Evolutionary conservation across 352 stramenopile genomes (phyloP), one percentile per base, ranked within the genome.

Genomic region (Phytopythium cucurbitacearum): DNA sequence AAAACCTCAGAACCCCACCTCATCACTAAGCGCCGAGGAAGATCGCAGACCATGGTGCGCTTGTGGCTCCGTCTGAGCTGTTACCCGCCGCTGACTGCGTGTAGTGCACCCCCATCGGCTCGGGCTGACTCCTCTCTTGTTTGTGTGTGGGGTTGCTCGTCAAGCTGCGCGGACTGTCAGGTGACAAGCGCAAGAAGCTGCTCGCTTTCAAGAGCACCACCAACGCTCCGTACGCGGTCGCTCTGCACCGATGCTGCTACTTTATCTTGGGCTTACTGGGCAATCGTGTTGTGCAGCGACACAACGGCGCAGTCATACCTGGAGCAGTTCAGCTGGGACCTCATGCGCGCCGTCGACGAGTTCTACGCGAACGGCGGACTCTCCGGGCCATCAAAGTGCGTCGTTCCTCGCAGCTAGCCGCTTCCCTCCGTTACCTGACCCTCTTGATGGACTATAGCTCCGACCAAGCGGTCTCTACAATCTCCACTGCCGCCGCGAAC

Each of bases 251-350:
- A 28, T 9, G 10, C 12, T 47, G 37, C 34, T 51, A 13, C 3
- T 13, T 8, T 5, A 7, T 36, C 3, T 43, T 35, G 15, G 7
- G 49, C 38, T 16, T 16, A 41, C n/a, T 7, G 12, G 32, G 21
- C 8, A 13, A 42, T 33, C 10, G 7, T 2, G 21, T 28, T 28
- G 21, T 46, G 37, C 21, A 92, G 81, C 35, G 79, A 92, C n/a
- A 66, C 59, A 32, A 84, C 74, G 39, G 81, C 81, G 54, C 74
- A 73, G 46, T 85, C 73, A 55, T 92, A 90, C 55, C 60, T 90
- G 3, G 77, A 89, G 61, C 80, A 76, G 55, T 89, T 89, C 62
- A 88, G 78, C 54, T 92, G 81, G 81, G 78, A 90, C 48, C 54
- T 92, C 33, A 79, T 84, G 77, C 77, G 75, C 15, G 81, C 81